Percentiles rank a stretch among this genome's conserved stretches.
These are phyloP conservation scores for Wickerhamiella azymoides DNA, from an alignment of 805 yeast species.

Conservation along the genomic window DNA sequence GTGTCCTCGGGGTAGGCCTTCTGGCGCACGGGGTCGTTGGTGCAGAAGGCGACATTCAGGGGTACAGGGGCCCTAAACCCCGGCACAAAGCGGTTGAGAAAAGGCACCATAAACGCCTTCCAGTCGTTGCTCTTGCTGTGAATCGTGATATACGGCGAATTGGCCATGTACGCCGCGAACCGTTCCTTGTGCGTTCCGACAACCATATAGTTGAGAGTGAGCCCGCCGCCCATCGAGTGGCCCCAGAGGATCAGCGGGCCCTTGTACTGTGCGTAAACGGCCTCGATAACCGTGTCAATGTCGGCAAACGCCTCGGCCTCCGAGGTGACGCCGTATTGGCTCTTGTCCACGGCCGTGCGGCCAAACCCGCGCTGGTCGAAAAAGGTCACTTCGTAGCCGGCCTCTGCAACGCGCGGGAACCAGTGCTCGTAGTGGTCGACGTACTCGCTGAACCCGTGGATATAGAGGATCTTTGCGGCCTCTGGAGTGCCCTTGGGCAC, in stretches of 20 bases:
- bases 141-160: constrained; percentile 24
- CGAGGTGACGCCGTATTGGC: constrained; percentile 24
- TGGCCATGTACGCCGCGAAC: constrained; percentile 25
- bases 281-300: constrained; percentile 22
- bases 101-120: constrained; percentile 19
- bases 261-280: constrained; percentile 10
- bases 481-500: constrained; percentile 13
- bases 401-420: constrained; percentile 20
- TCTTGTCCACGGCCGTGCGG: constrained; percentile 19
- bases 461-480: constrained; percentile 23
- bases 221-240: constrained; percentile 30
- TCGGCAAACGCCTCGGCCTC: constrained; percentile 24
- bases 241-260: constrained; percentile 25
- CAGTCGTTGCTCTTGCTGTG: constrained; percentile 8
- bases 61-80: constrained; percentile 16
- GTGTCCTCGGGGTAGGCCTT: constrained; percentile 19
- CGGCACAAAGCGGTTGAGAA: constrained; percentile 21
- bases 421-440: constrained; percentile 22
- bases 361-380: constrained; percentile 32
- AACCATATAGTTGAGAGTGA: constrained; percentile 25
- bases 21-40: constrained; percentile 20
- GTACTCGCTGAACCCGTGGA: constrained; percentile 29
- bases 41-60: constrained; percentile 18
- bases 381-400: constrained; percentile 25
- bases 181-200: constrained; percentile 23